These are phyloP conservation scores for Tanacetum coccineum DNA, from an alignment of 129 eudicot species.

Conservation along the genomic window DNA sequence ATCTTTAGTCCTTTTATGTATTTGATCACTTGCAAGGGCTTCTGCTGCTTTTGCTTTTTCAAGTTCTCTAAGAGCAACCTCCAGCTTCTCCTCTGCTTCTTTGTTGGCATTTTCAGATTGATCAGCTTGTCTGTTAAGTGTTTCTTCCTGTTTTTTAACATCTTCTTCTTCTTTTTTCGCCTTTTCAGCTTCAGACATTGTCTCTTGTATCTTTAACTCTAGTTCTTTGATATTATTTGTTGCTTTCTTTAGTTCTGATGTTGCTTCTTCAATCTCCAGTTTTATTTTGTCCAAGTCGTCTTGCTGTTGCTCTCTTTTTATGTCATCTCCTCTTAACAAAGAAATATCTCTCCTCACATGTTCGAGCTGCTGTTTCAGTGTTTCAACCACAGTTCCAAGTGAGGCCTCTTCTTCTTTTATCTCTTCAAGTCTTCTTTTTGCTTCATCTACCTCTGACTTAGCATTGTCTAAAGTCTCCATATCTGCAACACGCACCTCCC, in stretches of 20 bases:
- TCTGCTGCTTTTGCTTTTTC: slow-evolving; percentile 79
- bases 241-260: slow-evolving; percentile 31
- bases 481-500: slow-evolving; percentile 46
- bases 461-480: slow-evolving; percentile 30
- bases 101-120: slow-evolving; percentile 25
- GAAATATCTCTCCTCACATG: slow-evolving; percentile 39
- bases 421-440: slow-evolving; percentile 43
- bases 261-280: slow-evolving; percentile 45
- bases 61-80: slow-evolving; percentile 47
- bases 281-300: slow-evolving; percentile 45
- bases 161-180: slow-evolving; percentile 52
- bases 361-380: slow-evolving; percentile 50
- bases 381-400: slow-evolving; percentile 33
- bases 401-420: slow-evolving; percentile 39
- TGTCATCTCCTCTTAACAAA: slow-evolving; percentile 36
- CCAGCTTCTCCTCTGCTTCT: slow-evolving; percentile 50
- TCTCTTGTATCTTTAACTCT: slow-evolving; percentile 31
- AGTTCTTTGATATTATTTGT: slow-evolving; percentile 32
- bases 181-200: slow-evolving; percentile 38
- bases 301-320: slow-evolving; percentile 42
- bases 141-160: slow-evolving; percentile 31
- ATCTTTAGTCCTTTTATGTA: slow-evolving; percentile 26
- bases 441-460: slow-evolving; percentile 42
- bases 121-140: slow-evolving; percentile 44
- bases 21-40: slow-evolving; percentile 50